Evolutionary conservation across 2,329 filamentous ascomycete species (phyloP).

Genomic region (Aspergillus ochraceoroseus): DNA sequence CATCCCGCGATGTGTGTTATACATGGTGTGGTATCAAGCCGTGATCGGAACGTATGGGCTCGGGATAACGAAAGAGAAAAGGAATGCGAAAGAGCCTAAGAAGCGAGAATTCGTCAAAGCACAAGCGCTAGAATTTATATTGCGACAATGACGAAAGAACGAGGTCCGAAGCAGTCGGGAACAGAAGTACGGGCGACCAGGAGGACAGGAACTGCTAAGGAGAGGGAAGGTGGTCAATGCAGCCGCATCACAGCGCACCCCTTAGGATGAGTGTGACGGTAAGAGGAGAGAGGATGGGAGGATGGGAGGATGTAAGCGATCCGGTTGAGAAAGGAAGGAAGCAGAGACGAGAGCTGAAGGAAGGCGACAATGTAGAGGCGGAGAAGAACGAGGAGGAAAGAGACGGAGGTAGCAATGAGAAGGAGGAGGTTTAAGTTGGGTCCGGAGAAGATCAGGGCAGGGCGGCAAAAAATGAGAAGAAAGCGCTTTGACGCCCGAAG

Average conservation of each 20-base stretch:
- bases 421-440: constrained; percentile 14
- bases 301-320: neutral
- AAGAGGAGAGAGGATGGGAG: constrained; percentile 6
- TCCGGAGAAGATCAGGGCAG: constrained; percentile 12
- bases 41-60: no score
- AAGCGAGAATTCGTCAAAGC: neutral
- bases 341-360: neutral
- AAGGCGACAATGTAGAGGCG: constrained; percentile 3
- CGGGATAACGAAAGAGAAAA: constrained; percentile 1
- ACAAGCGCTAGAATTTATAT: neutral
- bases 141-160: constrained; percentile 4
- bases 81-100: neutral
- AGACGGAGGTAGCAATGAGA: constrained; percentile 10
- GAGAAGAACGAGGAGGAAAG: constrained; percentile 4
- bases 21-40: constrained; percentile 59
- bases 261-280: constrained; percentile 16
- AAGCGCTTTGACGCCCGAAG: constrained; percentile 35
- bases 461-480: no score
- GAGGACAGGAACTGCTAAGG: constrained; percentile 14
- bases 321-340: no score
- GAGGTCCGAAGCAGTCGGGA: neutral
- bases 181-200: constrained; percentile 8
- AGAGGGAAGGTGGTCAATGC: constrained; percentile 18
- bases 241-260: constrained; percentile 25
- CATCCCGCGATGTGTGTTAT: constrained; percentile 80